Percentiles rank a stretch among this genome's conserved stretches.
These are phyloP conservation scores for Aspergillus baeticus DNA, from an alignment of 495 filamentous ascomycete genomes.

Conservation along the genomic window DNA sequence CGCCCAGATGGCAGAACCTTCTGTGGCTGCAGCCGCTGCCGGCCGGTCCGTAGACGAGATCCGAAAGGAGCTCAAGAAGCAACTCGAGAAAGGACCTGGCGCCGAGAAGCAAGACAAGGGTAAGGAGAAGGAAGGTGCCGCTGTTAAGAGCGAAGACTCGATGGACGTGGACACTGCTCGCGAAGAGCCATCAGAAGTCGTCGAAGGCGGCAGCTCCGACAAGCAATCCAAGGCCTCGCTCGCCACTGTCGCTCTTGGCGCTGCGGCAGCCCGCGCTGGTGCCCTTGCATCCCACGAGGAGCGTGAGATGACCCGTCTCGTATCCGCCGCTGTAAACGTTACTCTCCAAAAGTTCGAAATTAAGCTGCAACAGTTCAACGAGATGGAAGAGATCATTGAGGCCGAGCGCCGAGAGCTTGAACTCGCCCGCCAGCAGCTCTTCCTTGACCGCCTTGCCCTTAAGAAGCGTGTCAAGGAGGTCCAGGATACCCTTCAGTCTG, in stretches of 20 bases:
- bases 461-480: conserved; percentile 81
- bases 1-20: conserved; percentile 81
- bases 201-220: conserved; percentile 15
- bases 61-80: conserved; percentile 67
- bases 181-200: conserved; percentile 27
- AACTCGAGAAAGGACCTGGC: conserved; percentile 60
- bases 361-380: conserved; percentile 89
- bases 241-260: conserved; percentile 77
- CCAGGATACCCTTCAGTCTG: conserved; percentile 70
- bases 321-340: conserved; percentile 80
- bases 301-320: conserved; percentile 89
- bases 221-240: conserved; percentile 48
- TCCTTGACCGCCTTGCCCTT: conserved; percentile 86
- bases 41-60: conserved; percentile 83
- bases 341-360: conserved; percentile 81
- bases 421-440: conserved; percentile 84
- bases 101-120: conserved; percentile 46
- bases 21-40: conserved; percentile 84
- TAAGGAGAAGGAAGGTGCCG: conserved; percentile 52
- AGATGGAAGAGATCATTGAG: conserved; percentile 88
- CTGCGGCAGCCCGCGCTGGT: conserved; percentile 79
- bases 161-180: conserved; percentile 63
- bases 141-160: conserved; percentile 61
- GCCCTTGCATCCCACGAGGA: conserved; percentile 93
- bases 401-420: conserved; percentile 92